Percentiles rank a stretch among this genome's conserved stretches.
phyloP scores from a whole-genome alignment of 805 yeast species.

The Myxozyma neotropica region DNA sequence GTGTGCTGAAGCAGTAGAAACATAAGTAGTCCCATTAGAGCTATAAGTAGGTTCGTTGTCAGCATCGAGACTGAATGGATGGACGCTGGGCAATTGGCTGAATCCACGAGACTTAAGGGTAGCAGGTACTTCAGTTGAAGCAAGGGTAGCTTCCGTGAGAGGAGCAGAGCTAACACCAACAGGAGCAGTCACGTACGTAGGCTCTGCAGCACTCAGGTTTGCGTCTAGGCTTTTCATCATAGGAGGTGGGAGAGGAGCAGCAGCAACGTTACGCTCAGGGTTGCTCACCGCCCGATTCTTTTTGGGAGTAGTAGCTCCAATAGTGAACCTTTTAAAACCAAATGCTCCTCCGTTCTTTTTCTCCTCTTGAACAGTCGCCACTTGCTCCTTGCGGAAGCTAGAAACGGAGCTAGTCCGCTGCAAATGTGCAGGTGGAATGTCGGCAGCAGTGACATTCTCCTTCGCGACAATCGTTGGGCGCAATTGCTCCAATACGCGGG shows the following conservation, averaged over 20 bases:
- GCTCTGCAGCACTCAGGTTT: neutral
- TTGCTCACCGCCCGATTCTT: neutral
- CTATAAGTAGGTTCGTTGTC: neutral
- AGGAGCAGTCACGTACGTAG: neutral
- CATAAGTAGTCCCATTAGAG: neutral
- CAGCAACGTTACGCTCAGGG: neutral
- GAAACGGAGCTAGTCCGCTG: conserved; percentile 16
- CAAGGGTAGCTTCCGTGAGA: neutral
- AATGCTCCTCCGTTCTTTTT: neutral
- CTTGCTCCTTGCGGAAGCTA: conserved; percentile 13
- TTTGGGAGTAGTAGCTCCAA: conserved; percentile 6
- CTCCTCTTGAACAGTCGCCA: neutral
- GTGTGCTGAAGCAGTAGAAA: too few relatives aligned
- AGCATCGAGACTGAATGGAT: conserved; percentile 6
- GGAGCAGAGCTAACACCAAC: neutral
- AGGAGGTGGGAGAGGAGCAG: neutral
- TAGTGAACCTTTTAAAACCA: conserved; percentile 14
- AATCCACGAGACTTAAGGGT: neutral
- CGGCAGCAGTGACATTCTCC: neutral
- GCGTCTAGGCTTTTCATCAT: neutral
- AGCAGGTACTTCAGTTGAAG: neutral
- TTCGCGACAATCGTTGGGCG: neutral
- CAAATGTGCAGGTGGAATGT: neutral
- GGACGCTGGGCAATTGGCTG: conserved; percentile 5
- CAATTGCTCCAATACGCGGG: conserved; percentile 6